These are phyloP conservation scores for Blastobotrys petasosporus DNA, from an alignment of 1,139 yeast genomes.

Conservation along the genomic window DNA sequence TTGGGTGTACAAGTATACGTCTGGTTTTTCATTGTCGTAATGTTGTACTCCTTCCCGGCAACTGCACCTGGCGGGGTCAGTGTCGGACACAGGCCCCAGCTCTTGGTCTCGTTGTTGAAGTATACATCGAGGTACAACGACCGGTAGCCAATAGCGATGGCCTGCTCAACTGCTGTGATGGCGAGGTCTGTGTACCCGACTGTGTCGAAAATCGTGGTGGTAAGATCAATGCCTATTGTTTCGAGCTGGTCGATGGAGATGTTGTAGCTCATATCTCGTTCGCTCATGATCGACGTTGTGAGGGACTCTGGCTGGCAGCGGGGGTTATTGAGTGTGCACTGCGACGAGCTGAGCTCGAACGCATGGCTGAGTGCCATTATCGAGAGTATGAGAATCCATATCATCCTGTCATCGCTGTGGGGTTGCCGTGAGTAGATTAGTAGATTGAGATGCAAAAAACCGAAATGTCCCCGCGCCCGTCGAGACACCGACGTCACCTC, in stretches of 20 bases:
- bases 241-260: slow-evolving; percentile 54
- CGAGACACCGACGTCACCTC: no score
- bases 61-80: slow-evolving; percentile 10
- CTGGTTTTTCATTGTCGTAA: slow-evolving; percentile 5
- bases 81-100: slow-evolving; percentile 68
- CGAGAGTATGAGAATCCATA: no score
- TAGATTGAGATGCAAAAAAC: no score
- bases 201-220: slow-evolving; percentile 44
- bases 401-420: neutral
- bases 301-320: slow-evolving; percentile 18
- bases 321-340: neutral
- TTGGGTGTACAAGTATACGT: slow-evolving; percentile 39
- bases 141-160: slow-evolving; percentile 50
- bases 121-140: slow-evolving; percentile 57
- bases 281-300: slow-evolving; percentile 49
- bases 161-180: slow-evolving; percentile 34
- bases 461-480: no score
- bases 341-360: neutral
- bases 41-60: neutral
- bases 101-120: slow-evolving; percentile 47
- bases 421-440: no score
- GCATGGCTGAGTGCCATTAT: neutral
- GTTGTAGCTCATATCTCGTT: slow-evolving; percentile 58
- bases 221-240: slow-evolving; percentile 54
- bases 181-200: slow-evolving; percentile 47